Evolutionary conservation across 306 rosid genomes (phyloP).

Genomic region (Casuarina equisetifolia): DNA sequence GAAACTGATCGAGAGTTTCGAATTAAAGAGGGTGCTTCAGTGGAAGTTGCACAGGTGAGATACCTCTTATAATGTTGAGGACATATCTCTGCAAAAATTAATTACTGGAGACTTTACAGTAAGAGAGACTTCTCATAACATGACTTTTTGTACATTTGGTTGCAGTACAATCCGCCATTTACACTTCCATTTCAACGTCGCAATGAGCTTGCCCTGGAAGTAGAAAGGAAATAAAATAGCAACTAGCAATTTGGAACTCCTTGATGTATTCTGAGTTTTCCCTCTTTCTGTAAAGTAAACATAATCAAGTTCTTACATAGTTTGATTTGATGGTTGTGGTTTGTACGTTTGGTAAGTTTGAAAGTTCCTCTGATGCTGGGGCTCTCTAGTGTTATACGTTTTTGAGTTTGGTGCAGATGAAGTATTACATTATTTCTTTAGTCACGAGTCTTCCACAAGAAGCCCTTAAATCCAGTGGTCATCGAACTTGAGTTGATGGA

Average conservation of each 20-base stretch:
- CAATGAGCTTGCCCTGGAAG: conserved; percentile 89
- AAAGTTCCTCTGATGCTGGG: conserved; percentile 3
- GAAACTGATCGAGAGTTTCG: conserved; percentile 54
- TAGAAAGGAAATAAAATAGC: conserved; percentile 62
- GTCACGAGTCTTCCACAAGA: neutral
- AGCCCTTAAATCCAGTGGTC: neutral
- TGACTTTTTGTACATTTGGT: conserved; percentile 25
- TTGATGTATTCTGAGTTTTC: conserved; percentile 27
- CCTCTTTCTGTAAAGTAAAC: conserved; percentile 16
- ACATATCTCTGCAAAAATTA: conserved; percentile 10
- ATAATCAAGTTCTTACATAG: conserved; percentile 9
- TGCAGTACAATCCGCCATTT: conserved; percentile 97
- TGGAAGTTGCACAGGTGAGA: conserved; percentile 84
- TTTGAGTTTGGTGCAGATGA: conserved; percentile 4
- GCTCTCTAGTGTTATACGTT: conserved; percentile 1
- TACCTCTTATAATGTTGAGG: conserved; percentile 30
- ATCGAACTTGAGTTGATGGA: neutral
- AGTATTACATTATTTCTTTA: conserved; percentile 5
- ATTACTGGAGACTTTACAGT: neutral
- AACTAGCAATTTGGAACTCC: conserved; percentile 21
- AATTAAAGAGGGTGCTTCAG: conserved; percentile 57
- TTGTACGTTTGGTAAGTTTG: conserved; percentile 23
- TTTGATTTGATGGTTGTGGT: conserved; percentile 21
- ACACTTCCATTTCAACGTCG: conserved; percentile 97
- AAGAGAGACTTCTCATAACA: conserved; percentile 2